Evolutionary conservation across 2,329 filamentous ascomycete genomes (phyloP), one percentile per base, ranked within the genome.

Genomic region (Aspergillus felis): DNA sequence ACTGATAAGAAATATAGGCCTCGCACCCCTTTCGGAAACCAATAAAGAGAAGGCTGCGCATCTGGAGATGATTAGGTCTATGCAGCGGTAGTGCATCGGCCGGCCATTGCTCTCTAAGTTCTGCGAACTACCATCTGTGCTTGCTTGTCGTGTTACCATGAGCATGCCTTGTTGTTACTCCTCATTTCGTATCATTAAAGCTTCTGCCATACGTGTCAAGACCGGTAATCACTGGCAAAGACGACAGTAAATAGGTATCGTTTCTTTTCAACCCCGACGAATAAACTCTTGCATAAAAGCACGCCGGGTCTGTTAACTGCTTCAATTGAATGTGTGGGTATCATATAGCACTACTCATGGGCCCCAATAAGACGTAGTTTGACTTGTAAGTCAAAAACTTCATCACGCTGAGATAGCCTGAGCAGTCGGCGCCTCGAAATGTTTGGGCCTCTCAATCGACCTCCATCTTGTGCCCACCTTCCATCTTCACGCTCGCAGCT

Each of bases 1-100:
- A 42, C 58, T 66, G 55, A 69, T 55, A 29, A 52, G 3, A 38
- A 27, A 14, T 57, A 17, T 28, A 84, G 82, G 81, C 76, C 84
- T 96, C 63, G 86, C 87, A 53, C 87, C 89, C 61, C 78, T 97
- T 74, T 95, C 90, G 63, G 91, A 96, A 76, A 87, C 88, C 42
- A 91, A 90, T 71, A 85, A 84, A 70, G 93, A 97, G 64, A 84
- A 90, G 61, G 90, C 91, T 66, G 87, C 90, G 57, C 94, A 97
- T 76, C 82, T 87, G 68, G 93, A 97, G 78, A 87, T 97, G 78
- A 96, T 97, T 68, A 85, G 79, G 66, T 80, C 79, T 27, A 83
- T 84, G 74, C 74, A 75, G 66, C 69, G 70, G 65, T 76, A 74
- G 10, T 47, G 12, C 24, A 64, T 54, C 27, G 17, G 48, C 24